Evolutionary conservation across 331 rosid species (phyloP), one percentile per base, ranked within the genome.

Genomic region (Pyracantha coccinea): DNA sequence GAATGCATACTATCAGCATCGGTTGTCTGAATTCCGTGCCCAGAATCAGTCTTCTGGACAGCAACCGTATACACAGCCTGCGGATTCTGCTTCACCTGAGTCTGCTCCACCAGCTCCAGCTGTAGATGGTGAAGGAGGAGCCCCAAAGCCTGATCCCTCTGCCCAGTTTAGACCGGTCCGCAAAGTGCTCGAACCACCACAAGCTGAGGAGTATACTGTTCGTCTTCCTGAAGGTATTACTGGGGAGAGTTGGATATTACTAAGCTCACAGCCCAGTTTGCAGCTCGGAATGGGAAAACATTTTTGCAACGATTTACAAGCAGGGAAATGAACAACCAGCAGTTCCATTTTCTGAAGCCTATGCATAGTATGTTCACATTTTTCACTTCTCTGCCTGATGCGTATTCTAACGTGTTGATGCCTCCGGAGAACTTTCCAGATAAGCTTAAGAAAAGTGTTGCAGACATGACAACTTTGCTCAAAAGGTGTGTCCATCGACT

Each of bases 221-320:
- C 75, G 98, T 79, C 98, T 93, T 60, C 98, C 98, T 54, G 98
- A 93, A 84, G 97, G 98, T 54, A 91, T 93, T 76, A 91, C 96
- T 6, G 98, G 98, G 35, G 98, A 69, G 98, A 93, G 81, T 74
- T 93, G 81, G 98, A 93, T 76, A 91, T 93, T 72, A 93, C 91
- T 66, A 93, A 88, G 89, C 98, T 93, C 52, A 93, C 98, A 19
- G 97, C 98, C 6, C 98, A 93, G 72, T 93, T 93, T 80, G 98
- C 91, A 47, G 98, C 98, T 29, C 86, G 98, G 64, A 93, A 93
- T 79, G 98, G 98, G 76, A 93, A 88, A 79, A 88, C 97, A 0
- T 93, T 93, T 81, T 82, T 93, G 87, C 85, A 93, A 1, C 97
- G 97, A 71, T 79, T 93, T 88, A 89, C 98, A 4, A 93, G 91